Conservation (phyloP, 164 flowering plant species). For the Nymphaea colorata region DNA sequence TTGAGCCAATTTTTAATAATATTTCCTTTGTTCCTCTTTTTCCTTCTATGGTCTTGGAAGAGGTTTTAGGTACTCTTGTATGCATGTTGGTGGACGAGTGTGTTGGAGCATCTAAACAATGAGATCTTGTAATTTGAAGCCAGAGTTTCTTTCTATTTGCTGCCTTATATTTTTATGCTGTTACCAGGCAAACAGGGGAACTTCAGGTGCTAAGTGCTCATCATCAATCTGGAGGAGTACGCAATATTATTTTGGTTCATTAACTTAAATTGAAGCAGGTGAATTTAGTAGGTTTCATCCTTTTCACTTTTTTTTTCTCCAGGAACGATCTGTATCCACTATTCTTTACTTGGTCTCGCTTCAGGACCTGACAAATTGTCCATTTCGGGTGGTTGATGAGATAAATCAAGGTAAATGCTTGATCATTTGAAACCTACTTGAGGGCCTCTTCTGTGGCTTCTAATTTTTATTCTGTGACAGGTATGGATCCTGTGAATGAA, state of each 20-base stretch:
- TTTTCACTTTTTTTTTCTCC: slow-evolving; percentile 6
- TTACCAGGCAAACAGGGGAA: slow-evolving; percentile 69
- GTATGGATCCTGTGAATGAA: slow-evolving; percentile 97
- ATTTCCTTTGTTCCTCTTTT: too few species aligned
- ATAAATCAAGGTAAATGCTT: slow-evolving; percentile 77
- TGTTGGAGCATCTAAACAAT: too few species aligned
- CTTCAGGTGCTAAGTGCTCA: slow-evolving; percentile 94
- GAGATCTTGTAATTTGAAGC: too few species aligned
- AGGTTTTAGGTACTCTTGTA: too few species aligned
- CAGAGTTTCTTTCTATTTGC: too few species aligned
- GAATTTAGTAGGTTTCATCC: neutral
- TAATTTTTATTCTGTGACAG: slow-evolving; percentile 19
- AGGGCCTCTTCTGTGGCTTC: neutral
- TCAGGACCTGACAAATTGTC: slow-evolving; percentile 95
- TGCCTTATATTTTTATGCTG: neutral
- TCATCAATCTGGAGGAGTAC: slow-evolving; percentile 98
- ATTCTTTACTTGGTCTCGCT: slow-evolving; percentile 96
- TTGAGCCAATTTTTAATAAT: too few species aligned
- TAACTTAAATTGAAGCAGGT: neutral
- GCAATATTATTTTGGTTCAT: neutral
- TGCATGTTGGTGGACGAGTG: too few species aligned
- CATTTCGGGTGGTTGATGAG: slow-evolving; percentile 97
- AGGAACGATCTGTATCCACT: slow-evolving; percentile 97
- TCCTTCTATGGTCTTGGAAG: too few species aligned
- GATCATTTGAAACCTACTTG: neutral